These are phyloP conservation scores for Solanum pennellii DNA, from an alignment of 257 asterid genomes.

Conservation along the genomic window DNA sequence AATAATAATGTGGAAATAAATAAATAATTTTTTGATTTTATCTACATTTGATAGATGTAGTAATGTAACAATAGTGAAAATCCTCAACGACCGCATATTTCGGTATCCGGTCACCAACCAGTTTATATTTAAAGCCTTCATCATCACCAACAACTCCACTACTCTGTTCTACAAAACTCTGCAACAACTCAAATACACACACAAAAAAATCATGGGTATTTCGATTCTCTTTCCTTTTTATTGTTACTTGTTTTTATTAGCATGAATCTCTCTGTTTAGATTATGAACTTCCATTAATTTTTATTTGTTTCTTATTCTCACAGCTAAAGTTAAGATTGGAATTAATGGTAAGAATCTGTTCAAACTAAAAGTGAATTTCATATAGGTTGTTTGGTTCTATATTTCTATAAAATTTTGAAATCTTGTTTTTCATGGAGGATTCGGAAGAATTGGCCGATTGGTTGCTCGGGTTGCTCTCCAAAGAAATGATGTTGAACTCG, in stretches of 20 bases:
- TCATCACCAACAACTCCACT: background rate
- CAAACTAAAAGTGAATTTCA: background rate
- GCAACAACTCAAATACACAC: background rate
- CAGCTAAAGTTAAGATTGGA: conserved; percentile 78
- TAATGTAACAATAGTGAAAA: background rate
- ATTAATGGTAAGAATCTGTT: conserved; percentile 45
- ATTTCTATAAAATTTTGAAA: background rate
- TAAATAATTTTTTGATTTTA: no score
- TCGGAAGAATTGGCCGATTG: conserved; percentile 85
- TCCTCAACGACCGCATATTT: background rate
- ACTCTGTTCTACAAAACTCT: no score
- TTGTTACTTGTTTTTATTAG: background rate
- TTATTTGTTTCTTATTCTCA: background rate
- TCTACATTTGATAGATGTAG: no score
- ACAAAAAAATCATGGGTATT: background rate
- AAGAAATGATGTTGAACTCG: conserved; percentile 81
- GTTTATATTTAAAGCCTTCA: background rate
- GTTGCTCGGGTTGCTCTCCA: conserved; percentile 75
- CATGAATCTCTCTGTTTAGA: background rate
- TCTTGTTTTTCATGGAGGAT: conserved; percentile 27
- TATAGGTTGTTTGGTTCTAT: background rate
- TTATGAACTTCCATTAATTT: background rate
- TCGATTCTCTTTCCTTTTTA: background rate
- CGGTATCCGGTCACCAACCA: background rate
- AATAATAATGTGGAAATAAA: no score